A percentile compares a stretch with the other conserved stretches of the same genome.
Conservation (phyloP, 192 early-diverging fungal species). For the Spizellomyces sp. region DNA sequence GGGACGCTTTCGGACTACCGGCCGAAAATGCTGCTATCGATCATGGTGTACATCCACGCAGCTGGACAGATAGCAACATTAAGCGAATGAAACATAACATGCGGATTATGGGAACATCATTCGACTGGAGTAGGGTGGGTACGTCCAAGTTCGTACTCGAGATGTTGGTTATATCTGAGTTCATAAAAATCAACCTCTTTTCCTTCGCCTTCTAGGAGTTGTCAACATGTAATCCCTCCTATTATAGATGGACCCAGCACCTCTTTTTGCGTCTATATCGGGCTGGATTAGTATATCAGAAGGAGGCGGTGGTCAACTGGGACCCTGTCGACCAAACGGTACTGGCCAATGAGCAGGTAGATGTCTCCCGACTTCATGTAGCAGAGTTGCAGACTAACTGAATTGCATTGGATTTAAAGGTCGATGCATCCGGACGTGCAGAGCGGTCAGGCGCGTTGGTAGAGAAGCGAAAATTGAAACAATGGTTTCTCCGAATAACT, state of each 20-base stretch:
- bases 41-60: constrained; percentile 69
- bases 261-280: constrained; percentile 80
- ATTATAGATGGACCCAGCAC: constrained; percentile 95
- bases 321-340: constrained; percentile 96
- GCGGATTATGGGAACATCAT: constrained; percentile 69
- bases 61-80: constrained; percentile 89
- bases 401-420: constrained; percentile 44
- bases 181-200: background rate
- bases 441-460: constrained; percentile 93
- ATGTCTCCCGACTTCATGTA: background rate
- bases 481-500: constrained; percentile 94
- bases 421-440: constrained; percentile 81
- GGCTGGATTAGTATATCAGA: constrained; percentile 82
- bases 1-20: constrained; percentile 98
- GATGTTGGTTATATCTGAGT: background rate
- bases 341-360: constrained; percentile 90
- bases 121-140: constrained; percentile 86
- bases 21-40: constrained; percentile 97
- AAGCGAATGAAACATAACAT: constrained; percentile 80
- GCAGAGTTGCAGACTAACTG: background rate
- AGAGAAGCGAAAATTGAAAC: constrained; percentile 78
- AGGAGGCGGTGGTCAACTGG: constrained; percentile 94
- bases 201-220: constrained; percentile 61
- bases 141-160: background rate
- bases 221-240: constrained; percentile 81